Base-by-base conservation (phyloP, 140 eudicot species). In the Anethum foeniculum region DNA sequence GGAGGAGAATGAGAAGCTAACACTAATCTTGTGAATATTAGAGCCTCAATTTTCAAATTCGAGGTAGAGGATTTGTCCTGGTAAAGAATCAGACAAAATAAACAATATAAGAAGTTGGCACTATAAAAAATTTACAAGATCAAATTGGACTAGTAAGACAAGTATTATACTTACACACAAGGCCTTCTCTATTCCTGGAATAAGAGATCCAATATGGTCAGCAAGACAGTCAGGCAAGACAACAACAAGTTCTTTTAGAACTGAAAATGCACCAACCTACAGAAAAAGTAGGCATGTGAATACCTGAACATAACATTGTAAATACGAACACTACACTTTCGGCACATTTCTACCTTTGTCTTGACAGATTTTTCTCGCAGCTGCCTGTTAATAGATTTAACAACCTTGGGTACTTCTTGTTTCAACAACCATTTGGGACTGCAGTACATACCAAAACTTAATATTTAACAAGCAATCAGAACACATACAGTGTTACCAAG, bases 191-290 rank as follows among this genome's bases (percentile, higher is more conserved):
- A 96, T 93, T 84, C 99, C 99, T 80, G 98, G 91, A 82, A 94
- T 90, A 54, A 96, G 91, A 12, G 97, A 93, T 75, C 99, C 98
- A 86, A 96, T 93, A 86, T 96, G 98, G 60, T 96, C 99, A 52
- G 98, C 92, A 85, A 96, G 96, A 83, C 99, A 96, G 85, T 96
- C 98, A 80, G 99, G 99, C 89, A 96, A 88, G 80, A 96, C 99
- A 69, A 90, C 87, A 64, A 93, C 99, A 71, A 96, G 99, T 85
- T 96, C 99, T 87, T 90, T 96, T 56, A 96, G 84, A 84, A 96
- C 98, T 3, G 97, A 96, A 82, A 96, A 96, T 44, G 99, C 99
- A n/a, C 99, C 99, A 87, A 96, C 95, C 99, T 96, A 88, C 49
- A 74, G 62, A 77, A 13, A 51, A 28, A 41, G 16, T 80, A 82